phyloP scores from a whole-genome alignment of 2,329 filamentous ascomycete species.

The Diplodia mutila region DNA sequence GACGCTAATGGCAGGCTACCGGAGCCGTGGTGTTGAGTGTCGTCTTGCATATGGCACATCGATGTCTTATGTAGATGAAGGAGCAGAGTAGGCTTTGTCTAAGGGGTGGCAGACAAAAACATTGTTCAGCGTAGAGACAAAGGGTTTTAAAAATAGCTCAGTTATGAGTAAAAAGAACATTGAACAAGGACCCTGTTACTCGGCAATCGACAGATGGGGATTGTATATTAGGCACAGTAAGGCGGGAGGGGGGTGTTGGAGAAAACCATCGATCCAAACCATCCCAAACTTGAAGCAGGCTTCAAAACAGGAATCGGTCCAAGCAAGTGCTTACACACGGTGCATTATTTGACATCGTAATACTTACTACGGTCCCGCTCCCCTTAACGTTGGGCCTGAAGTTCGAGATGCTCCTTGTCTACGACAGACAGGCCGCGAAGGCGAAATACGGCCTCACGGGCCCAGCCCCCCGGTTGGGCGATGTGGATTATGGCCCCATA shows the following conservation, averaged over 20 bases:
- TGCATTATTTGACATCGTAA: too few species aligned
- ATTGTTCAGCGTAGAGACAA: neutral
- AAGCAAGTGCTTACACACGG: too few species aligned
- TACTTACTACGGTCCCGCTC: neutral
- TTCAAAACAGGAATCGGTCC: too few species aligned
- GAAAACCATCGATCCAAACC: neutral
- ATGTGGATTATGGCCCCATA: neutral
- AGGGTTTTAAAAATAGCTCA: neutral
- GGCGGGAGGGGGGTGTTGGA: neutral
- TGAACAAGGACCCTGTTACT: neutral
- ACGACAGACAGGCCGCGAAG: neutral
- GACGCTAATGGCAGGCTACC: neutral
- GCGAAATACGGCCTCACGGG: neutral
- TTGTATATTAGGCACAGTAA: neutral
- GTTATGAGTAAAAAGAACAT: neutral
- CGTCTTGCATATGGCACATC: neutral
- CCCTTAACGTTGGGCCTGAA: conserved; percentile 10
- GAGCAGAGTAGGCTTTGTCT: neutral
- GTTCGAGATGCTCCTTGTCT: conserved; percentile 1
- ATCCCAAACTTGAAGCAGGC: too few species aligned
- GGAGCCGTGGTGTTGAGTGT: neutral
- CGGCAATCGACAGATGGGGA: neutral
- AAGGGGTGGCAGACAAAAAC: neutral
- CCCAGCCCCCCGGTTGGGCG: too few species aligned
- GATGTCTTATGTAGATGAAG: neutral